Base-by-base conservation (phyloP, 1,284 basidiomycete genomes). In the Cryptococcus sp. region DNA sequence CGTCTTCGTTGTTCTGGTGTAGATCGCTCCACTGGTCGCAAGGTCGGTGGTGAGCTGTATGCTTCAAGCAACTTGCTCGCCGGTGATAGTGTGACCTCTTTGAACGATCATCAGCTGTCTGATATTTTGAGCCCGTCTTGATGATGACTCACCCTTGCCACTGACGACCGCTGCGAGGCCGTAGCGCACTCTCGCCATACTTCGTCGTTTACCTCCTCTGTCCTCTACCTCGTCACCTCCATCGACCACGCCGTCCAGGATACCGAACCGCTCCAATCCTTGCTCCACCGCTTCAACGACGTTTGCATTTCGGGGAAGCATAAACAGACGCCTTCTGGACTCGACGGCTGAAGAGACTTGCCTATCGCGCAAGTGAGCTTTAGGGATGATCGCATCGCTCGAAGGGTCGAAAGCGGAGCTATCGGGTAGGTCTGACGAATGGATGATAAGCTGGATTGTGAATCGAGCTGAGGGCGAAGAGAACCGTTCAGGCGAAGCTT, bases 171-270 rank as follows among this genome's bases (percentile, higher is more conserved):
- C 83, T 16, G 84, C 82, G 50, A 98, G 80, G 17, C 85, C 85
- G 75, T 97, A 98, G 50, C 91, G 84, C 45, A 95, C 89, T 49
- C 90, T 84, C 3, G 85, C 79, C 19, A 84, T 82, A 75, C 91
- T 94, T 60, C 88, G 83, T 56, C 92, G 82, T 77, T 92, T 91
- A 15, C 86, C 84, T 45, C 87, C 80, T 74, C 94, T 93, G 72
- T 95, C 93, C 76, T 98, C 95, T 1, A 98, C 86, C 70, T 97
- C 94, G 75, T 99, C 95, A 1, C 94, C 94, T 1, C 95, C 95
- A 74, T 98, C 93, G 0, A 97, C 94, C 1, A 99, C 92, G 19
- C 93, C 95, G 45, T 97, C 95, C 38, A 86, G 80, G 51, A 99
- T 94, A 0, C 94, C 94, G 71, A 97, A 97, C 53, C 91, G 81